Evolutionary conservation across 768 basidiomycete genomes (phyloP), one percentile per base, ranked within the genome.

Genomic region (Phanerodontia chrysosporium): DNA sequence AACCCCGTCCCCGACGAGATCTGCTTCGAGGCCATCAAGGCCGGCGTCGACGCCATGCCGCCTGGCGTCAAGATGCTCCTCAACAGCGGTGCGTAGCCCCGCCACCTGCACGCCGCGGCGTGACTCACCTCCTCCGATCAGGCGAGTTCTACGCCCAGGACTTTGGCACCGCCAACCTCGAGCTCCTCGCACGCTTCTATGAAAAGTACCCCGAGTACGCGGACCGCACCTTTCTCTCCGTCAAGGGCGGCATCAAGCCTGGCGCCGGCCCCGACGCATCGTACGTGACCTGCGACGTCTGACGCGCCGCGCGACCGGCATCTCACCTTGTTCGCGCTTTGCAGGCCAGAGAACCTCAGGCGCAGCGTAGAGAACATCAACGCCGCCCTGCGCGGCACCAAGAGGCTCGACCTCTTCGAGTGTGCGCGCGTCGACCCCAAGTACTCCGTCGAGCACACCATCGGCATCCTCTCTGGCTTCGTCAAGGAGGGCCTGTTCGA

Each of bases 331-430:
- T 32, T n/a, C 6, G 8, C 18, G 39, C 18, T 8, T 42, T 35
- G 32, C 52, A 70, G 66, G 18, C 59, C 64, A 6, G 81, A 78
- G 57, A 78, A 77, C 62, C 66, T 86, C 7, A 67, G 78, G 9
- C 67, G 74, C n/a, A 82, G 83, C 55, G 73, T 85, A n/a, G 69
- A 75, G 25, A 68, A 70, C 25, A 74, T 80, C 65, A 74, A 78
- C 51, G 70, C 68, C 2, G 73, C 74, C 13, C 73, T 87, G 5
- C 76, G 81, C 0, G 77, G 78, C 22, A 78, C 73, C 56, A 83
- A 83, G 72, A 78, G 74, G 58, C 65, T 87, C 58, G 87, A 89
- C 67, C 69, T 89, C 2, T 90, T 81, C 69, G 71, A 87, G 67
- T 70, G 73, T 24, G 80, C 83, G 1, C 75, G 83, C 6, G 70